Percentiles rank a stretch among this genome's conserved stretches.
Evolutionary conservation across 352 stramenopile species (phyloP).

Genomic region (Pythium phragmiticola): DNA sequence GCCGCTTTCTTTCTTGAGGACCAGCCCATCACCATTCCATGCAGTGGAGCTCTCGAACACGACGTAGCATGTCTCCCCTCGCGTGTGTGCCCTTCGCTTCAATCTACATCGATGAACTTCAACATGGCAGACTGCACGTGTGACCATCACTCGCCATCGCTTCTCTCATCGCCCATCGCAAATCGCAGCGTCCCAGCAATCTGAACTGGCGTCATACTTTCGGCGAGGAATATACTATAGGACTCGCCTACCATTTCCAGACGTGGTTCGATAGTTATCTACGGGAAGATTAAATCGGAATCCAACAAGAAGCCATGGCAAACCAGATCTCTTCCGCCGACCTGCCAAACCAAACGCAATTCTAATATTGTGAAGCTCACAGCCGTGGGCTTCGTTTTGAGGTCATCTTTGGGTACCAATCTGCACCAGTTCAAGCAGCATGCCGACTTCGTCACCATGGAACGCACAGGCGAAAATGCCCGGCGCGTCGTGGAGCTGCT

Average conservation of each 20-base stretch:
- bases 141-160: not conserved
- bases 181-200: not conserved
- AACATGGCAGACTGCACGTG: not conserved
- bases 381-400: too few species aligned
- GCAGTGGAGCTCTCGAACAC: slow-evolving; percentile 21
- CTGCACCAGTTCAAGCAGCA: slow-evolving; percentile 4
- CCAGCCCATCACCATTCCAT: slow-evolving; percentile 37
- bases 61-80: slow-evolving; percentile 30
- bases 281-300: too few species aligned
- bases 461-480: not conserved
- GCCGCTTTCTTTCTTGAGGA: slow-evolving; percentile 36
- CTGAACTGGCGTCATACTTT: too few species aligned
- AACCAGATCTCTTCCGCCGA: too few species aligned
- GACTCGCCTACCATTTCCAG: too few species aligned
- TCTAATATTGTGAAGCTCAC: too few species aligned
- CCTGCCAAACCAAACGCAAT: too few species aligned
- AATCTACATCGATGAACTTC: not conserved
- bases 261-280: too few species aligned
- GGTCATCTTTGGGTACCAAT: too few species aligned
- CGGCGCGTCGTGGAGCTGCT: not conserved
- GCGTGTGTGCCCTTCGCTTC: too few species aligned
- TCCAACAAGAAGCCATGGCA: too few species aligned
- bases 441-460: not conserved
- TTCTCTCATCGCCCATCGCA: not conserved
- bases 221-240: too few species aligned